phyloP scores from a whole-genome alignment of 768 basidiomycete species.

The Pholiota microspora region DNA sequence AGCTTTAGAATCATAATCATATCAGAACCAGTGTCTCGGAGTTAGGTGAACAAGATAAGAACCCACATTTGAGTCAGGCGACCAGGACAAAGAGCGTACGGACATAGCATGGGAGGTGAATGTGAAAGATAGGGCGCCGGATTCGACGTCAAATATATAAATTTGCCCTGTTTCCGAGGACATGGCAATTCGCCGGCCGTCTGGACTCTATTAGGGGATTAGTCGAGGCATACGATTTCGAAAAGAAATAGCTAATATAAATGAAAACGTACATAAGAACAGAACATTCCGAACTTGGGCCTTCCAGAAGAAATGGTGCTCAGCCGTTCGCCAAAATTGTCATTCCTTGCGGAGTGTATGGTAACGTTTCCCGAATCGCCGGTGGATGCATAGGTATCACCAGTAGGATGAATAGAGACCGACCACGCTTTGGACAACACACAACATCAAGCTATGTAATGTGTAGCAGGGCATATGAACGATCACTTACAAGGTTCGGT shows the following conservation, averaged over 20 bases:
- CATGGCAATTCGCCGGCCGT: slow-evolving; percentile 79
- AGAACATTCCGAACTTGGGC: slow-evolving; percentile 76
- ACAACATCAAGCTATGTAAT: slow-evolving; percentile 4
- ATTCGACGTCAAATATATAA: slow-evolving; percentile 79
- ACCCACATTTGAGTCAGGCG: slow-evolving; percentile 81
- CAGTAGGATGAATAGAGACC: slow-evolving; percentile 75
- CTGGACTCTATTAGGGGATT: slow-evolving; percentile 65
- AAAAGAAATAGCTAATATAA: neutral
- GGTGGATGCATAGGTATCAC: slow-evolving; percentile 71
- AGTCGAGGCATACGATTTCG: neutral
- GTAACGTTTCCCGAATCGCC: slow-evolving; percentile 69
- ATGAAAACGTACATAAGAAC: slow-evolving; percentile 49
- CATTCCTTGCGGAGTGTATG: slow-evolving; percentile 66
- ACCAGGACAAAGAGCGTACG: slow-evolving; percentile 87
- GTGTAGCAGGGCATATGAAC: slow-evolving; percentile 7
- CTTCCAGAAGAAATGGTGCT: slow-evolving; percentile 62
- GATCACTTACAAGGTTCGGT: slow-evolving; percentile 63
- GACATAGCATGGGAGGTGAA: slow-evolving; percentile 90
- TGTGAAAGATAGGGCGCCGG: slow-evolving; percentile 59
- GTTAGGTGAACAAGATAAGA: slow-evolving; percentile 8
- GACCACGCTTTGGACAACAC: slow-evolving; percentile 63
- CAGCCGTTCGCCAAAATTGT: slow-evolving; percentile 66
- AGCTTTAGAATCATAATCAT: slow-evolving; percentile 50
- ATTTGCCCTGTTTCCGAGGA: slow-evolving; percentile 88
- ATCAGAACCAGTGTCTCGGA: neutral